Base-by-base conservation (phyloP, 1,284 basidiomycete genomes). In the Ganoderma boninense region DNA sequence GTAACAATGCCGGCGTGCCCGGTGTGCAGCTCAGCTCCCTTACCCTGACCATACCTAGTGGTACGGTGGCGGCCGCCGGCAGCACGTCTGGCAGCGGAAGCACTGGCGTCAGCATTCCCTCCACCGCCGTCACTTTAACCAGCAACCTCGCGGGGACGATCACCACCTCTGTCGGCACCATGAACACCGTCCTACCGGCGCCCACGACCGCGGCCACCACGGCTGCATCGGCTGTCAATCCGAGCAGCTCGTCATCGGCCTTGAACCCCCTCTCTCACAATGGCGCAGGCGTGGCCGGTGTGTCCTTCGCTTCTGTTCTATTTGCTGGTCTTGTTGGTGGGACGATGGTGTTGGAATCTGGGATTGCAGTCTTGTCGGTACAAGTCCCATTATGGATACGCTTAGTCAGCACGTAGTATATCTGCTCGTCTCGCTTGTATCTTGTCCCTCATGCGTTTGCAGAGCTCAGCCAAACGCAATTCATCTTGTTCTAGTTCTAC, bases 11-110 rank as follows among this genome's bases (percentile, higher is more conserved):
- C 10, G 68, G 68, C 14, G 54, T 57, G 54, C 23, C 49, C 10
- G 46, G 46, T 23, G 60, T 42, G 32, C 32, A 46, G 43, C 57
- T 73, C 29, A 20, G 35, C 20, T 26, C 66, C 16, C 54, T 66
- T 32, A 66, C 69, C 46, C 71, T 73, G 65, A 63, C 71, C 38
- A 54, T 54, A 23, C 23, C 49, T 4, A 54, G 11, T 23, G 49
- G 49, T n/a, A 8, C 49, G 49, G 10, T 23, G 23, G n/a, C 49
- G 4, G 23, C 49, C 13, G 5, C 10, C 23, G 60, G 65, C 57
- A 7, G 56, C 49, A 16, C 64, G 49, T 35, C 44, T 23, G 46
- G 46, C n/a, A 52, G 64, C 40, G 14, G 62, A 11, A 49, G 38
- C 38, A 32, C 49, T 40, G 42, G 54, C 20, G 66, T 61, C 60